These are phyloP conservation scores for Viridothelium virens DNA, from an alignment of 495 filamentous ascomycete species.

Conservation along the genomic window DNA sequence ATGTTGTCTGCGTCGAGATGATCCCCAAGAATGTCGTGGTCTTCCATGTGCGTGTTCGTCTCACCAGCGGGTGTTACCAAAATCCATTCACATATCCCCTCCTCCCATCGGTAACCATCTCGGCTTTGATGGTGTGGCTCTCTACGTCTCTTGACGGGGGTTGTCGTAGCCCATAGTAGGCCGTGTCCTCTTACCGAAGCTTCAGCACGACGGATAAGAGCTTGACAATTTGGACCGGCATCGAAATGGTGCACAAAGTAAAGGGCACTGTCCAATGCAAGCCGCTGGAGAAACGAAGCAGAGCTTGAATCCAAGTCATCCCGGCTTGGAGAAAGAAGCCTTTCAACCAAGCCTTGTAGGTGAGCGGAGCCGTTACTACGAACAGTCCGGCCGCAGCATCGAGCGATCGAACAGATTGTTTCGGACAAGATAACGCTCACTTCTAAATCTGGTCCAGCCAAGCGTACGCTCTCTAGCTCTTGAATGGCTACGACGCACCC, in stretches of 20 bases:
- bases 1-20: neutral
- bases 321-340: neutral
- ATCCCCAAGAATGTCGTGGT: neutral
- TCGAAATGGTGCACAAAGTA: constrained; percentile 30
- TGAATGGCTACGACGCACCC: neutral
- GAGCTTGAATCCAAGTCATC: neutral
- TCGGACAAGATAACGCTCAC: neutral
- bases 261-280: constrained; percentile 46
- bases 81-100: constrained; percentile 50
- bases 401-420: constrained; percentile 12
- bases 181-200: neutral
- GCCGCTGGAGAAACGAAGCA: constrained; percentile 31
- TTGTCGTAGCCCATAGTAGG: constrained; percentile 9
- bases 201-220: neutral
- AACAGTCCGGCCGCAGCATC: constrained; percentile 7
- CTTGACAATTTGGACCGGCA: neutral
- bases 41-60: neutral
- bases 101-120: constrained; percentile 48
- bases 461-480: neutral
- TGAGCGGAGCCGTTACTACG: neutral
- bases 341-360: neutral
- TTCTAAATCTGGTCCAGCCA: neutral
- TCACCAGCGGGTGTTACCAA: constrained; percentile 38
- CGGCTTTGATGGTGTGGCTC: constrained; percentile 13
- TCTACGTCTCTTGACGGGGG: constrained; percentile 21